A percentile compares a stretch with the other conserved stretches of the same genome.
These are phyloP conservation scores for Rosa hybrid DNA, from an alignment of 331 rosid genomes.

Conservation along the genomic window DNA sequence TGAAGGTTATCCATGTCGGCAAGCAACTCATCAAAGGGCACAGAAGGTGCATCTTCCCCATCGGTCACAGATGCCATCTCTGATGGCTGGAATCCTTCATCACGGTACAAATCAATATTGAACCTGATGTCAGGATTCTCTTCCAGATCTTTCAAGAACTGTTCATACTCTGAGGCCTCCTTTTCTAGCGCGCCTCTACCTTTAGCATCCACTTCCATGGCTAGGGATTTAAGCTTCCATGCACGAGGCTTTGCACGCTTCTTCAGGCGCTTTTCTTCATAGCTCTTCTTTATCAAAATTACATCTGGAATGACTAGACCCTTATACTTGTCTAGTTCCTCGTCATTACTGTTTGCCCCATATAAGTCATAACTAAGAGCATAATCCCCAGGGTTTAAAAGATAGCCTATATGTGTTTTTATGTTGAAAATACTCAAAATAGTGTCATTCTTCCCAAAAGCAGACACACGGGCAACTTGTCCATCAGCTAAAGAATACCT, in stretches of 20 bases:
- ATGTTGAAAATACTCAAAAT: slow-evolving; percentile 38
- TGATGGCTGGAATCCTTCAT: slow-evolving; percentile 51
- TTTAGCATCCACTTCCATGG: slow-evolving; percentile 61
- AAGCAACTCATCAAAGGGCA: slow-evolving; percentile 65
- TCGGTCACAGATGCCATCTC: slow-evolving; percentile 54
- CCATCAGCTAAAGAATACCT: slow-evolving; percentile 63
- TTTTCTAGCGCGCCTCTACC: slow-evolving; percentile 44
- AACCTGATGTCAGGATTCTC: slow-evolving; percentile 66
- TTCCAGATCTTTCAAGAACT: slow-evolving; percentile 61
- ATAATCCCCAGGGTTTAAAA: slow-evolving; percentile 67
- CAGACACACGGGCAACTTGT: slow-evolving; percentile 72
- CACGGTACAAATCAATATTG: slow-evolving; percentile 48
- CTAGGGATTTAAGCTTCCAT: slow-evolving; percentile 62
- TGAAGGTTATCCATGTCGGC: slow-evolving; percentile 51
- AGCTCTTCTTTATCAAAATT: slow-evolving; percentile 59
- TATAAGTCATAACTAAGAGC: slow-evolving; percentile 77
- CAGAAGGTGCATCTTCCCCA: slow-evolving; percentile 60
- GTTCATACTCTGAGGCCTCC: slow-evolving; percentile 55
- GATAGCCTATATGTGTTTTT: slow-evolving; percentile 76
- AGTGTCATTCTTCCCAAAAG: slow-evolving; percentile 70
- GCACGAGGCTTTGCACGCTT: slow-evolving; percentile 53
- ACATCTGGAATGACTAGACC: slow-evolving; percentile 58
- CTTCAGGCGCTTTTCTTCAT: slow-evolving; percentile 55
- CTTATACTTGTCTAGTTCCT: slow-evolving; percentile 58
- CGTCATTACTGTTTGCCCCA: slow-evolving; percentile 48